Percentiles rank a stretch among this genome's conserved stretches.
phyloP scores from a whole-genome alignment of 2,329 filamentous ascomycete genomes.

The Fusarium mexicanum region DNA sequence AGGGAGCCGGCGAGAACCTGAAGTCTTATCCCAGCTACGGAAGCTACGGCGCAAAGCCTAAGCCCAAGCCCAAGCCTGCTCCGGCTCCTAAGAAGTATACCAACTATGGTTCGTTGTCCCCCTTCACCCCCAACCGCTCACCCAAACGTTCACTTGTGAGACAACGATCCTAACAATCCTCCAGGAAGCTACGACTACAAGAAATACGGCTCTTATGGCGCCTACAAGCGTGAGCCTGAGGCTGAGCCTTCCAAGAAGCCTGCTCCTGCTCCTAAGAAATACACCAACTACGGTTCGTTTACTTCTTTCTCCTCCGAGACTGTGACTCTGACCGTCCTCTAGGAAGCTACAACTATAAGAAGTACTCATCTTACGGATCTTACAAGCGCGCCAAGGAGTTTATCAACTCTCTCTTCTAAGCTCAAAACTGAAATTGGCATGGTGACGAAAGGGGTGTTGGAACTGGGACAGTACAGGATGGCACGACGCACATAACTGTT shows the following conservation, averaged over 20 bases:
- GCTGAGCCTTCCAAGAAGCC: neutral
- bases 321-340: neutral
- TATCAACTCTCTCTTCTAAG: constrained; percentile 26
- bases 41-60: neutral
- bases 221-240: constrained; percentile 10
- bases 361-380: neutral
- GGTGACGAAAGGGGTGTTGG: neutral
- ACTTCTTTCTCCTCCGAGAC: rapidly evolving
- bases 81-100: constrained; percentile 8
- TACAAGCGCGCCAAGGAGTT: constrained; percentile 18
- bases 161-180: neutral
- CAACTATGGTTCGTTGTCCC: neutral
- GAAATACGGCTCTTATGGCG: constrained; percentile 15
- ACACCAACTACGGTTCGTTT: constrained; percentile 6
- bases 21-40: neutral
- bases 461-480: neutral
- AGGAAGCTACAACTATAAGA: constrained; percentile 28
- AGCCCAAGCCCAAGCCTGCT: constrained; percentile 3
- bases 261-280: constrained; percentile 10
- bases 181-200: constrained; percentile 24
- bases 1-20: neutral
- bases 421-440: neutral
- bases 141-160: no score
- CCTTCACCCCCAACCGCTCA: rapidly evolving
- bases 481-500: constrained; percentile 21